phyloP scores from a whole-genome alignment of 257 asterid genomes.

The Buddleja alternifolia region DNA sequence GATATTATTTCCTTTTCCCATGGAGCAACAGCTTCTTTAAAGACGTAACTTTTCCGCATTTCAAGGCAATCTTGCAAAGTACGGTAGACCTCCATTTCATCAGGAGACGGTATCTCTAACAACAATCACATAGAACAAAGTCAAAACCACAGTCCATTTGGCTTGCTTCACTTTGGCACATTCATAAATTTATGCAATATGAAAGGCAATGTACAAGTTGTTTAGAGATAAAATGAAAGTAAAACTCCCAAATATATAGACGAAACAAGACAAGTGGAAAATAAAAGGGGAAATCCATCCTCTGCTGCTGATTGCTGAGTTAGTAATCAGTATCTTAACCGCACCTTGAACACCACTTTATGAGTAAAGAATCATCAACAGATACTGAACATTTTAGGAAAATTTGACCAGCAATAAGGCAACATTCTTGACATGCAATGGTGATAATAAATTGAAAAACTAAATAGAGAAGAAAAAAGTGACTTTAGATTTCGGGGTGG shows the following conservation, averaged over 20 bases:
- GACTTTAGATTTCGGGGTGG: neutral
- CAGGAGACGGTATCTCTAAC: conserved; percentile 67
- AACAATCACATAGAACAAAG: conserved; percentile 23
- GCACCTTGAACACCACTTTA: neutral
- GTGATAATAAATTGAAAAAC: conserved; percentile 1
- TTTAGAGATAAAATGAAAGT: neutral
- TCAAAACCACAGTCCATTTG: conserved; percentile 5
- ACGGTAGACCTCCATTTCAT: conserved; percentile 67
- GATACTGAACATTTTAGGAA: neutral
- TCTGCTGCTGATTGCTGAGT: neutral
- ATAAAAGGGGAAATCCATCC: neutral
- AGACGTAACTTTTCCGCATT: conserved; percentile 56
- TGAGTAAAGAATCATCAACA: neutral
- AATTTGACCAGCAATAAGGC: conserved; percentile 1
- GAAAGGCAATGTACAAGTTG: neutral
- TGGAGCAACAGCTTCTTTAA: conserved; percentile 64
- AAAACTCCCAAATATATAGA: neutral
- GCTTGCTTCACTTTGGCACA: neutral
- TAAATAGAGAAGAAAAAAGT: neutral
- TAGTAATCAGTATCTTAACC: neutral
- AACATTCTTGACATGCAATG: conserved; percentile 20
- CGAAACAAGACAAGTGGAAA: neutral
- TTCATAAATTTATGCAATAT: no score
- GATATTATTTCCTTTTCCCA: conserved; percentile 77
- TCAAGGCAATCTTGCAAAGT: conserved; percentile 66